These are phyloP conservation scores for Allium sativum DNA, from an alignment of 106 monocot genomes.

Conservation along the genomic window DNA sequence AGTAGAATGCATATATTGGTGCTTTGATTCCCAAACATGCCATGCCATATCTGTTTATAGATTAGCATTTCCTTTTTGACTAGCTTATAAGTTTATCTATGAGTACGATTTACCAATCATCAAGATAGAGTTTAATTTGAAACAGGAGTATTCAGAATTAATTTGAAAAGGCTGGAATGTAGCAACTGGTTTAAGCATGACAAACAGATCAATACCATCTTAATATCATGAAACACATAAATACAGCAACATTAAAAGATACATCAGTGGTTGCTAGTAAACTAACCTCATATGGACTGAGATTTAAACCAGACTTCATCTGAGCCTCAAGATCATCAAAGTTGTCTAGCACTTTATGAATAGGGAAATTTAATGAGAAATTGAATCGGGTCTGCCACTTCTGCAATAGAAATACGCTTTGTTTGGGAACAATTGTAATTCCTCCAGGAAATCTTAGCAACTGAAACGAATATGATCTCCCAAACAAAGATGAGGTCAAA, in stretches of 20 bases:
- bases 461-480: conserved; percentile 74
- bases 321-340: conserved; percentile 61
- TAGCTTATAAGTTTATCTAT: no score
- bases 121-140: no score
- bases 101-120: no score
- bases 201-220: no score
- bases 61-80: no score
- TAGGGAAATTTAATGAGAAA: conserved; percentile 82
- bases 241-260: neutral
- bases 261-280: neutral
- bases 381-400: conserved; percentile 61
- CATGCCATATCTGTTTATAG: no score
- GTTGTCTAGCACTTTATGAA: conserved; percentile 52
- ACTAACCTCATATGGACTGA: conserved; percentile 67
- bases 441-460: conserved; percentile 80
- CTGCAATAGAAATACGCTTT: conserved; percentile 79
- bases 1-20: no score
- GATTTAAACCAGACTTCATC: conserved; percentile 70
- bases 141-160: no score
- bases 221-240: no score
- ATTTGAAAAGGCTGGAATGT: no score
- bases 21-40: no score
- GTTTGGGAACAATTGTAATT: conserved; percentile 77
- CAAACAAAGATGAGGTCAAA: conserved; percentile 68
- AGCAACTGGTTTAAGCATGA: no score